Percentiles rank a stretch among this genome's conserved stretches.
phyloP scores from a whole-genome alignment of 2,329 filamentous ascomycete genomes.

The Colletotrichum sp. region DNA sequence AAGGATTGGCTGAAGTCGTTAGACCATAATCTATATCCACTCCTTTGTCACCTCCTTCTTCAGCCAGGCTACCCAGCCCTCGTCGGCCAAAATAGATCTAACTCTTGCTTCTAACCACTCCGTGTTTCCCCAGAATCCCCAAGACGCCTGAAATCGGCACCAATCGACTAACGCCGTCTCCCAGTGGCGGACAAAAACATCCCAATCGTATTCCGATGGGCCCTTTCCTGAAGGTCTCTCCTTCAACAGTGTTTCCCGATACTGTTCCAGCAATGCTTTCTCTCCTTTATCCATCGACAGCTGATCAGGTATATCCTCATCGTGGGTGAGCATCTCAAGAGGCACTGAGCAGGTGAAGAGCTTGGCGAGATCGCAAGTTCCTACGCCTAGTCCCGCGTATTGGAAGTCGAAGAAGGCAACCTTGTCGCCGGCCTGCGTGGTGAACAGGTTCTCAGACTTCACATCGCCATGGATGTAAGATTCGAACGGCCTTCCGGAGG shows the following conservation, averaged over 20 bases:
- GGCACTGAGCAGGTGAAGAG: slow-evolving; percentile 71
- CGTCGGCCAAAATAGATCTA: slow-evolving; percentile 50
- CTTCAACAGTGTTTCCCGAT: slow-evolving; percentile 43
- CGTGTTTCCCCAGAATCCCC: slow-evolving; percentile 67
- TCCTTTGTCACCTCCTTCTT: slow-evolving; percentile 16
- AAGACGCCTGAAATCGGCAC: slow-evolving; percentile 65
- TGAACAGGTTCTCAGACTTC: slow-evolving; percentile 73
- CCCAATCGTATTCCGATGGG: slow-evolving; percentile 54
- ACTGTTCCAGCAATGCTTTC: slow-evolving; percentile 52
- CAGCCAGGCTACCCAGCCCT: slow-evolving; percentile 51
- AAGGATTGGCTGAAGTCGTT: background rate
- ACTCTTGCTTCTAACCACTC: slow-evolving; percentile 62
- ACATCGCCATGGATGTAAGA: slow-evolving; percentile 73
- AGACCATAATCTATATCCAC: background rate
- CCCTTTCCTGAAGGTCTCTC: slow-evolving; percentile 23
- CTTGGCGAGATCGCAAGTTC: slow-evolving; percentile 71
- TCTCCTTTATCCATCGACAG: slow-evolving; percentile 59
- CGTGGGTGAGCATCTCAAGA: slow-evolving; percentile 50
- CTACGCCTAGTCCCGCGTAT: slow-evolving; percentile 68
- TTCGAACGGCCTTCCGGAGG: slow-evolving; percentile 48
- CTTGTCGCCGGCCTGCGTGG: slow-evolving; percentile 47
- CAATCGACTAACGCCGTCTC: slow-evolving; percentile 72
- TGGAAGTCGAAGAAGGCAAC: slow-evolving; percentile 75
- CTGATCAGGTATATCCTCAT: slow-evolving; percentile 32
- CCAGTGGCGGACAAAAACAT: slow-evolving; percentile 63